Conservation (phyloP, 1,139 yeast species). For the Suhomyces anneliseae region DNA sequence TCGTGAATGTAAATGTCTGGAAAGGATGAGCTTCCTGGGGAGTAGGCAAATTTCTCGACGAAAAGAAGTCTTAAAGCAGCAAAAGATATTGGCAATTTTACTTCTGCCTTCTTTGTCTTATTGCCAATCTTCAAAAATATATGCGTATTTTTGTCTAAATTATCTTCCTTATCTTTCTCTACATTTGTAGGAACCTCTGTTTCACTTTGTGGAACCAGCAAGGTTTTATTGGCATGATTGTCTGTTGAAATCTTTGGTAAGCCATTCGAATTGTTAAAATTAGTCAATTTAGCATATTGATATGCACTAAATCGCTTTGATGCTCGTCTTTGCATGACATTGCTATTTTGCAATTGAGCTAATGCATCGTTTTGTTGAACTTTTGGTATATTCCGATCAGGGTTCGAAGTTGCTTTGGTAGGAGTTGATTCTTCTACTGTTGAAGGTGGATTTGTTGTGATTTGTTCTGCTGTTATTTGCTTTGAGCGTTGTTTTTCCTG, state of each 20-base stretch:
- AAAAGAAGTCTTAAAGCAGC: conserved; percentile 71
- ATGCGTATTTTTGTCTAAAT: conserved; percentile 2
- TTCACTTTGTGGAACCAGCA: conserved; percentile 1
- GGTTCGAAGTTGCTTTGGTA: conserved; percentile 6
- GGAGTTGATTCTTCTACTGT: conserved; percentile 1
- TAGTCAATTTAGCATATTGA: conserved; percentile 79
- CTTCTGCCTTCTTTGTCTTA: conserved; percentile 59
- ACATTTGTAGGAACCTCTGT: neutral
- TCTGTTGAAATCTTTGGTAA: conserved; percentile 13
- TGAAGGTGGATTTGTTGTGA: neutral
- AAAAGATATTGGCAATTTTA: conserved; percentile 54
- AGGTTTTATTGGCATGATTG: neutral
- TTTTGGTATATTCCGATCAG: conserved; percentile 1
- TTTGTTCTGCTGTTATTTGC: conserved; percentile 7
- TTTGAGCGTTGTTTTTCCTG: conserved; percentile 20
- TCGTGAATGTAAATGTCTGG: conserved; percentile 84
- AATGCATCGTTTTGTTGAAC: conserved; percentile 51
- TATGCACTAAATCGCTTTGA: conserved; percentile 91
- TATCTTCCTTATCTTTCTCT: neutral
- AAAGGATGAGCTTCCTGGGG: conserved; percentile 68
- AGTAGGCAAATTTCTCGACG: conserved; percentile 83
- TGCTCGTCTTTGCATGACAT: conserved; percentile 84
- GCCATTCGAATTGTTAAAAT: conserved; percentile 35
- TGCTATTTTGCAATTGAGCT: conserved; percentile 75
- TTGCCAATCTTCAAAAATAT: conserved; percentile 60